Conservation (phyloP, 176 grass and related monocot species). For the Tuctoria greenei region DNA sequence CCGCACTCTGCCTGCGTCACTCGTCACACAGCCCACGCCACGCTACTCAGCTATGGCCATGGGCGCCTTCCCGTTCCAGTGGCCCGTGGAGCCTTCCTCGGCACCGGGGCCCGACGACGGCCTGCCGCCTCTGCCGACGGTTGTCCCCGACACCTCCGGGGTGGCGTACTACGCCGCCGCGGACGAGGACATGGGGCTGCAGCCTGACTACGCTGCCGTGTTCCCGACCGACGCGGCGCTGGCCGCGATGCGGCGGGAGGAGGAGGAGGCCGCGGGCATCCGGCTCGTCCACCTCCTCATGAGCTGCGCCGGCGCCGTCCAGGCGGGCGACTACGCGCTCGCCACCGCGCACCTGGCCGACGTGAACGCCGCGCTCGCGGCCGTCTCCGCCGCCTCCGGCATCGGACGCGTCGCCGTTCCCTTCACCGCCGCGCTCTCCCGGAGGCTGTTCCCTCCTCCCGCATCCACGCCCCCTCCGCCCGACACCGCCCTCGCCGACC, state of each 20-base stretch:
- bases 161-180: background rate
- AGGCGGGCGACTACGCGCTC: slow-evolving; percentile 43
- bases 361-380: slow-evolving; percentile 49
- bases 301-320: slow-evolving; percentile 82
- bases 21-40: slow-evolving; percentile 10
- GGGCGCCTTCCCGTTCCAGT: slow-evolving; percentile 59
- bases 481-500: too few species aligned
- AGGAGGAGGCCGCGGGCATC: slow-evolving; percentile 77
- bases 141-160: background rate
- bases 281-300: slow-evolving; percentile 81
- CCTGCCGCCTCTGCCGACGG: background rate
- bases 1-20: too few species aligned
- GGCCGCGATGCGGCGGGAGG: slow-evolving; percentile 44
- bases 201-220: background rate
- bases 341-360: slow-evolving; percentile 49
- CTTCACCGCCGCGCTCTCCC: slow-evolving; percentile 72
- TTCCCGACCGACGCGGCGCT: background rate
- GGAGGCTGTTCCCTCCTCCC: slow-evolving; percentile 48
- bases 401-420: slow-evolving; percentile 82
- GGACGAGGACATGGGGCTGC: background rate
- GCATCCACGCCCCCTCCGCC: background rate
- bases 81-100: background rate
- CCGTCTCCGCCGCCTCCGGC: slow-evolving; percentile 53
- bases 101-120: background rate
- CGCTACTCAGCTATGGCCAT: slow-evolving; percentile 37